Base-by-base conservation (phyloP, 2,329 filamentous ascomycete genomes). In the Talaromyces sp. region DNA sequence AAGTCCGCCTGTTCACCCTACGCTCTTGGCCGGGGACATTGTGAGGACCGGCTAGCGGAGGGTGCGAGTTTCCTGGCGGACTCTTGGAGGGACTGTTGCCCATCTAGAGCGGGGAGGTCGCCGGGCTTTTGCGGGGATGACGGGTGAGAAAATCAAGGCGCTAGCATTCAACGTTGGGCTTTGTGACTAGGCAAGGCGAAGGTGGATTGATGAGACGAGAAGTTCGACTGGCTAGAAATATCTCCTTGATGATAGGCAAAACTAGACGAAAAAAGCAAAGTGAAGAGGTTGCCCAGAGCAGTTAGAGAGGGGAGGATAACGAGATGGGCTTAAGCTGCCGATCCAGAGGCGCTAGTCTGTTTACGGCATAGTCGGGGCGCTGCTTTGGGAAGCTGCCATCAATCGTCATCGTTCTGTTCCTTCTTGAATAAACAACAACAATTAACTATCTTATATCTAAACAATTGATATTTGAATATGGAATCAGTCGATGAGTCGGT, bases 71-170 rank as follows among this genome's bases (percentile, higher is more conserved):
- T 68, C 73, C 73, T 65, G 71, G 70, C 62, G 76, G 75, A 67
- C 75, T 71, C 71, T 82, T 82, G 69, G 79, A 82, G 72, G 80
- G 78, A 73, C 77, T 80, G 73, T 82, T 82, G 70, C 81, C 81
- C 81, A 83, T 83, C 68, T 72, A 73, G 70, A 70, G 72, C 68
- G 72, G 70, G 73, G 64, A 51, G 53, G 43, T 56, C 56, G 64
- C 58, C 54, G 58, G 66, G 54, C n/a, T n/a, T 60, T 66, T 59
- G 60, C 60, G 64, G 64, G 65, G 62, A 60, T 19, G 47, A 56
- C 29, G 63, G 51, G 34, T 56, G 58, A 65, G 62, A 47, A 61
- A 64, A 59, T 36, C 61, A 71, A 63, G 65, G 71, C 65, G 67
- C 68, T 67, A 69, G 70, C 69, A 73, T 73, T 68, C 69, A 63